phyloP scores from a whole-genome alignment of 495 filamentous ascomycete species.

The Talaromyces wortmannii region DNA sequence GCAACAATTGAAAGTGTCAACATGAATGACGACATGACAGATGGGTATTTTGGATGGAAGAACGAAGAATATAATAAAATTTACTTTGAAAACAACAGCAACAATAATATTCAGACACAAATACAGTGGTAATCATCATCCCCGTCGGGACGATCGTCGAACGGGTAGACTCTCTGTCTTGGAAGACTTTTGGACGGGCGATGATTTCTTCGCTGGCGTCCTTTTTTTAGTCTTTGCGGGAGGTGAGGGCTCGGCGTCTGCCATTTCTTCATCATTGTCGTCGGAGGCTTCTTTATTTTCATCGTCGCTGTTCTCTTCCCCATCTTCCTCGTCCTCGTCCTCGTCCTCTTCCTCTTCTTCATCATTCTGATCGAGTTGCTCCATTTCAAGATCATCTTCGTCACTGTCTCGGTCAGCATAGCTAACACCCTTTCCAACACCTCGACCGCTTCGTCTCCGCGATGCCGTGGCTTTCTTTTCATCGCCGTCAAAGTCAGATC shows the following conservation, averaged over 20 bases:
- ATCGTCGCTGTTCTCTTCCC: conserved; percentile 12
- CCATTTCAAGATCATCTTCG: conserved; percentile 52
- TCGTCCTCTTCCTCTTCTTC: conserved; percentile 14
- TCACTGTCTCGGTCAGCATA: conserved; percentile 53
- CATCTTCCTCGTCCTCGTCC: conserved; percentile 17
- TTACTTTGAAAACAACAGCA: neutral
- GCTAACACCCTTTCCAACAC: conserved; percentile 24
- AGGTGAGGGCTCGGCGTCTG: conserved; percentile 17
- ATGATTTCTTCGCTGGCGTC: conserved; percentile 7
- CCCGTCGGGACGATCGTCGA: conserved; percentile 31
- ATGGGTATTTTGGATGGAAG: neutral
- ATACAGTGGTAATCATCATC: conserved; percentile 9
- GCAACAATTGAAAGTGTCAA: neutral
- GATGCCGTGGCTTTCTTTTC: conserved; percentile 14
- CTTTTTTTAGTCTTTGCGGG: conserved; percentile 14
- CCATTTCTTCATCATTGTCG: conserved; percentile 15
- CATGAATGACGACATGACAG: neutral
- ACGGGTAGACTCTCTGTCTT: conserved; percentile 22
- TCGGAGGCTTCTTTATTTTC: conserved; percentile 7
- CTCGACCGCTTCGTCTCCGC: conserved; percentile 36
- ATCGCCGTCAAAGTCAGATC: conserved; percentile 26
- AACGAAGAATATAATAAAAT: neutral
- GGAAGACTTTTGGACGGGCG: conserved; percentile 4
- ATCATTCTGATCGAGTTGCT: conserved; percentile 24
- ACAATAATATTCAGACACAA: no score